These are phyloP conservation scores for Nakazawaea sp. DNA, from an alignment of 805 yeast genomes.

Conservation along the genomic window DNA sequence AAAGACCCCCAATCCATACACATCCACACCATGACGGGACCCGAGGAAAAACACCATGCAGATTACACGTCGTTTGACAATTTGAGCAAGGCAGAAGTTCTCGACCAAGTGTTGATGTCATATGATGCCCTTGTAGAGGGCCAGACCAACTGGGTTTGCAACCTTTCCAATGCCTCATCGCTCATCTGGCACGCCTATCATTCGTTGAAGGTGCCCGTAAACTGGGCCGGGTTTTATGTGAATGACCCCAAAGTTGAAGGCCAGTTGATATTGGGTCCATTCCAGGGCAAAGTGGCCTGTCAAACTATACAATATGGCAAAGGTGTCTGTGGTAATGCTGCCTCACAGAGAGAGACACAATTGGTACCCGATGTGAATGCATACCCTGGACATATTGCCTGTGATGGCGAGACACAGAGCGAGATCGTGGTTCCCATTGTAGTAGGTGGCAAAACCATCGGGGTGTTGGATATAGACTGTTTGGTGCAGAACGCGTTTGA, in stretches of 20 bases:
- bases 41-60: conserved; percentile 60
- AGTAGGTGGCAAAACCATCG: conserved; percentile 35
- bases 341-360: conserved; percentile 50
- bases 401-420: conserved; percentile 91
- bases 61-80: conserved; percentile 54
- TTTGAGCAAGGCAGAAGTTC: conserved; percentile 39
- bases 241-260: conserved; percentile 27
- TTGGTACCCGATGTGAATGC: conserved; percentile 69
- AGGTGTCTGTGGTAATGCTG: conserved; percentile 94
- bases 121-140: conserved; percentile 59
- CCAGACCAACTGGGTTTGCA: conserved; percentile 81
- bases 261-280: conserved; percentile 78
- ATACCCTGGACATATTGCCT: conserved; percentile 92
- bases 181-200: conserved; percentile 84
- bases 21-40: no score
- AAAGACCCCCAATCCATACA: no score
- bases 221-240: conserved; percentile 94
- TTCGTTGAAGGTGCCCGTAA: conserved; percentile 47
- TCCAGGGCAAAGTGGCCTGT: conserved; percentile 96
- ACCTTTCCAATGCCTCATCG: conserved; percentile 80
- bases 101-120: conserved; percentile 51
- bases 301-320: conserved; percentile 70
- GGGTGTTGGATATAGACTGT: conserved; percentile 88
- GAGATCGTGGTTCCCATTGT: conserved; percentile 87
- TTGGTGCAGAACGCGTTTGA: conserved; percentile 58